A percentile compares a stretch with the other conserved stretches of the same genome.
These are phyloP conservation scores for Beta lomatogona DNA, from an alignment of 179 eudicot genomes.

Conservation along the genomic window DNA sequence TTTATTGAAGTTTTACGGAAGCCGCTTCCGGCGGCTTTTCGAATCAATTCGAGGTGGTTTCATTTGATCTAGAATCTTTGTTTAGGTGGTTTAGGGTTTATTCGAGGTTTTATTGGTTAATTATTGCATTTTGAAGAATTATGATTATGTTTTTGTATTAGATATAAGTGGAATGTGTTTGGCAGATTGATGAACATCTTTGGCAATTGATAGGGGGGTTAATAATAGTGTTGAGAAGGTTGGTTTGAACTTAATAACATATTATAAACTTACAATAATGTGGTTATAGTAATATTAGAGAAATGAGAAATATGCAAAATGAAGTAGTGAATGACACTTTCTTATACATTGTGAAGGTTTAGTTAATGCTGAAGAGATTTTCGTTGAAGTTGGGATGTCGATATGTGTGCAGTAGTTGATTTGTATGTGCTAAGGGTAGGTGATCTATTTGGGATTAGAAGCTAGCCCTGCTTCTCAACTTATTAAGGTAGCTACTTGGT, in stretches of 20 bases:
- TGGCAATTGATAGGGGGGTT: not conserved
- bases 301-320: not conserved
- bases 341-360: not conserved
- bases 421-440: no score
- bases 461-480: no score
- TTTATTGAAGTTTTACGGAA: constrained; percentile 60
- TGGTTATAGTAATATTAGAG: no score
- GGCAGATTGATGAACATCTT: no score
- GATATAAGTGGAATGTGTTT: no score
- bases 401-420: not conserved
- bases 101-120: constrained; percentile 4
- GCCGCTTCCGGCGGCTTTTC: constrained; percentile 92
- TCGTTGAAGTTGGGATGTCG: not conserved
- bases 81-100: constrained; percentile 1
- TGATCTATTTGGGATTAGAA: no score
- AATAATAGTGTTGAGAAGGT: no score
- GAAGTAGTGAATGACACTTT: not conserved
- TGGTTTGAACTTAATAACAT: no score
- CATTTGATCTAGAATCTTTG: not conserved
- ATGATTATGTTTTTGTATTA: not conserved
- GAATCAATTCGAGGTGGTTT: constrained; percentile 81
- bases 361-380: not conserved
- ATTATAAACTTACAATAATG: no score
- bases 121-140: not conserved
- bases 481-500: no score